These are phyloP conservation scores for Multifurca ochricompacta DNA, from an alignment of 768 basidiomycete genomes.

Conservation along the genomic window DNA sequence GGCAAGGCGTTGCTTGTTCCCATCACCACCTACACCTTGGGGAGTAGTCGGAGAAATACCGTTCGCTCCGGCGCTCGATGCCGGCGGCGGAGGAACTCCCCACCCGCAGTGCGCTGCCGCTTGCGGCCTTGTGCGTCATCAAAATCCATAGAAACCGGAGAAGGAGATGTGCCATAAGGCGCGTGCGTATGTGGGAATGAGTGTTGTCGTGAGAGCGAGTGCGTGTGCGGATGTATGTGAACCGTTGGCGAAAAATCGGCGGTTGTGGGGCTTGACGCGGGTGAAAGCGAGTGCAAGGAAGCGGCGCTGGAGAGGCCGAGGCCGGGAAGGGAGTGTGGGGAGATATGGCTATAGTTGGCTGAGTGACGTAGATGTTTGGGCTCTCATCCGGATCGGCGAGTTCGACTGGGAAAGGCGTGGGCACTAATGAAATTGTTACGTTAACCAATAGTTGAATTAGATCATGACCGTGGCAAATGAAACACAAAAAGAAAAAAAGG, in stretches of 20 bases:
- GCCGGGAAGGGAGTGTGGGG: constrained; percentile 31
- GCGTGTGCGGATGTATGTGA: constrained; percentile 28
- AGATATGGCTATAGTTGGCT: constrained; percentile 39
- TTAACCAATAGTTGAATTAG: constrained; percentile 26
- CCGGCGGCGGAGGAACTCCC: constrained; percentile 1
- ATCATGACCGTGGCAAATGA: too few species aligned
- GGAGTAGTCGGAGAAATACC: neutral
- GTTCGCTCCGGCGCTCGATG: constrained; percentile 4
- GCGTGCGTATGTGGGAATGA: constrained; percentile 46
- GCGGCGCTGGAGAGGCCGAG: constrained; percentile 31
- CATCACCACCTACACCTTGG: constrained; percentile 13
- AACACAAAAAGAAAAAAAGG: constrained; percentile 31
- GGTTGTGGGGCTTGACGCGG: constrained; percentile 46
- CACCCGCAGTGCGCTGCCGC: constrained; percentile 39
- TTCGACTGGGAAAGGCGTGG: constrained; percentile 36
- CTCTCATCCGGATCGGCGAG: constrained; percentile 41
- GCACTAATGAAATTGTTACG: constrained; percentile 25
- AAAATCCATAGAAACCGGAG: constrained; percentile 28
- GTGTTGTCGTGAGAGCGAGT: constrained; percentile 48
- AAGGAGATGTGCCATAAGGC: constrained; percentile 27
- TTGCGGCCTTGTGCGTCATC: constrained; percentile 33
- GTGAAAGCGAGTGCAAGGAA: constrained; percentile 43
- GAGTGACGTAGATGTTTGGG: constrained; percentile 70
- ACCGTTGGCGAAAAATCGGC: constrained; percentile 34
- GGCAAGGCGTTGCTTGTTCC: constrained; percentile 35